Percentiles rank a stretch among this genome's conserved stretches.
Conservation (phyloP, 2,329 filamentous ascomycete species). For the Fusarium goolgardi region DNA sequence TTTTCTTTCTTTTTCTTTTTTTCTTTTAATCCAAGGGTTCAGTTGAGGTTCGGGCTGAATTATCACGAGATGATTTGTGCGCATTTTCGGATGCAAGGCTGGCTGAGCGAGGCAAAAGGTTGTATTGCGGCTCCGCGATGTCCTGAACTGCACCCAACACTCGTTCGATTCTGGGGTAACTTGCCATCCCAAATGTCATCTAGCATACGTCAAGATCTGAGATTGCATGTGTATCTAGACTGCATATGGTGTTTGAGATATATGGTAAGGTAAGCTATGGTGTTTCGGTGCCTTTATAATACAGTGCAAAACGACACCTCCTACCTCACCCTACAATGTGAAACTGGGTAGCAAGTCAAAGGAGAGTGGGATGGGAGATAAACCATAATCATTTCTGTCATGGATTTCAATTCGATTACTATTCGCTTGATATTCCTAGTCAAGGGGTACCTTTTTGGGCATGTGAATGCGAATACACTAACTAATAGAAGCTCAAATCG, state of each 20-base stretch:
- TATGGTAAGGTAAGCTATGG: neutral
- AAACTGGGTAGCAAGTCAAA: slow-evolving; percentile 13
- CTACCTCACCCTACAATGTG: slow-evolving; percentile 4
- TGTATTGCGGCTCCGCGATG: slow-evolving; percentile 38
- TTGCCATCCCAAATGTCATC: slow-evolving; percentile 1
- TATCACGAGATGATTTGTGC: slow-evolving; percentile 9
- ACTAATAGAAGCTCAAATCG: slow-evolving; percentile 30
- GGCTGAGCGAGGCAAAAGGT: neutral
- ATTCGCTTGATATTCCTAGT: slow-evolving; percentile 12
- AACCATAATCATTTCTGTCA: slow-evolving; percentile 20
- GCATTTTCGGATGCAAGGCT: slow-evolving; percentile 15
- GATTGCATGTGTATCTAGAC: slow-evolving; percentile 11
- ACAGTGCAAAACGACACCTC: neutral
- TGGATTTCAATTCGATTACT: slow-evolving; percentile 38
- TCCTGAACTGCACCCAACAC: neutral
- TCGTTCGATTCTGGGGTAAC: slow-evolving; percentile 22
- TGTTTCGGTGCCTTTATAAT: neutral
- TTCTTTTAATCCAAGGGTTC: slow-evolving; percentile 2
- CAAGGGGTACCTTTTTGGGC: slow-evolving; percentile 8
- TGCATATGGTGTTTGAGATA: slow-evolving; percentile 1
- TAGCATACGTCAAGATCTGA: slow-evolving; percentile 32
- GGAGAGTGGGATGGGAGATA: slow-evolving; percentile 31
- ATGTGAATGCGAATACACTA: slow-evolving; percentile 33
- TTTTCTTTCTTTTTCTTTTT: slow-evolving; percentile 1
- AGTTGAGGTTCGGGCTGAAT: neutral